Evolutionary conservation across 371 early-diverging fungal species (phyloP), one percentile per base, ranked within the genome.

Genomic region (Lichtheimia ramosa): DNA sequence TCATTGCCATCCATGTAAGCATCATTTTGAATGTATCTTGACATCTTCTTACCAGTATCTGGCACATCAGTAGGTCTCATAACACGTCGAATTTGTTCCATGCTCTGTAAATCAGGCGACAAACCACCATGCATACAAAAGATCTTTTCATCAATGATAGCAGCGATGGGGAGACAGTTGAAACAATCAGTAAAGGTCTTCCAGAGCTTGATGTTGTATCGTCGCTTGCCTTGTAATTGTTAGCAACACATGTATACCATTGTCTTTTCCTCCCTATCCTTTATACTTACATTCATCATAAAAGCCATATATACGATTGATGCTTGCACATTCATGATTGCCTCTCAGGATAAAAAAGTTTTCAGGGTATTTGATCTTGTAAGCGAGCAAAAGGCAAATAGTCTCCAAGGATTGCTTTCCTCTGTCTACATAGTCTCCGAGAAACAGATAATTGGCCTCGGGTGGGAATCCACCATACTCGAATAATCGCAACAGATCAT

Each of bases 41-140:
- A 20, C n/a, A n/a, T n/a, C n/a, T 52, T 41, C 15, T 51, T 59
- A 71, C 77, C 80, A 51, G 80, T 79, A 71, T 99, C 99, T 15
- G 99, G 99, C 14, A 99, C 93, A 68, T 99, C 99, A 3, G 93
- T 92, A 1, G 99, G 99, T 49, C 97, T 83, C 77, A 86, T 81
- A 12, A 99, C 89, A 27, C 87, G 83, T 50, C 92, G 89, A 64
- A 98, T 96, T 71, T 99, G 96, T 62, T 98, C 96, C 90, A 98
- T 91, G 52, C 82, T 90, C 49, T 83, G 82, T 24, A 91, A 79
- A 65, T 86, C 88, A 3, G 99, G 99, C n/a, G 98, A 97, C 48
- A 99, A 85, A 18, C 99, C 99, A 20, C 99, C 99, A 73, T 99
- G 99, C 77, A 99, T 95, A 72, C 96, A 94, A 64, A 99, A 93